Evolutionary conservation across 2,329 filamentous ascomycete genomes (phyloP).

Genomic region (Diaporthe eres): DNA sequence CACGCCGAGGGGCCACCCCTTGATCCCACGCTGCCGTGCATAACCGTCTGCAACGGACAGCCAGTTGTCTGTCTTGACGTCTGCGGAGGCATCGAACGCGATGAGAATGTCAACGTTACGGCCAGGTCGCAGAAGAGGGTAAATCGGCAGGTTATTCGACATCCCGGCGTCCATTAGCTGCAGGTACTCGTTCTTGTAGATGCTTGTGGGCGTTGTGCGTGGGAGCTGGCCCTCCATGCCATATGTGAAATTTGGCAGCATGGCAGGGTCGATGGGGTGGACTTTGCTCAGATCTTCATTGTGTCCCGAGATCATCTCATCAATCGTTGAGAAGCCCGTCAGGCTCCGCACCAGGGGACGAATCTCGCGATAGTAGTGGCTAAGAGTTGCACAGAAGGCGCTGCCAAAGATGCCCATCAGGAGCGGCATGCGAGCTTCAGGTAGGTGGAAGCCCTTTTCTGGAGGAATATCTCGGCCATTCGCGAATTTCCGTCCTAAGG

Average conservation of each 20-base stretch:
- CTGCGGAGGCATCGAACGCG: constrained; percentile 94
- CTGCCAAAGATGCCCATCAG: constrained; percentile 97
- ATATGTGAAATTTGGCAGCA: constrained; percentile 89
- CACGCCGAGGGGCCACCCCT: constrained; percentile 94
- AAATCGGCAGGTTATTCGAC: constrained; percentile 98
- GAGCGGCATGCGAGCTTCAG: constrained; percentile 86
- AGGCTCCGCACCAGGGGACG: constrained; percentile 84
- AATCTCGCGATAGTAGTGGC: constrained; percentile 96
- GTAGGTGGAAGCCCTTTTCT: constrained; percentile 78
- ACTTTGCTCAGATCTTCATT: constrained; percentile 91
- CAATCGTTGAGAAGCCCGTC: constrained; percentile 81
- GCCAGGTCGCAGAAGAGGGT: constrained; percentile 90
- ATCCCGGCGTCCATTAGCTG: constrained; percentile 97
- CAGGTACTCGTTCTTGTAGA: constrained; percentile 79
- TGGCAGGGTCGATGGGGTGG: constrained; percentile 93
- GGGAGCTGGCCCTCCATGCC: constrained; percentile 85
- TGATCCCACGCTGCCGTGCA: constrained; percentile 88
- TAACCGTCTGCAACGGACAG: constrained; percentile 95
- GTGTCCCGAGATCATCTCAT: constrained; percentile 85
- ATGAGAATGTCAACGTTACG: constrained; percentile 91
- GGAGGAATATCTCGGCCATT: constrained; percentile 76
- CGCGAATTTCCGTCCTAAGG: constrained; percentile 86
- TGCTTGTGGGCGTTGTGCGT: constrained; percentile 81
- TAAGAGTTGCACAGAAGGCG: constrained; percentile 95
- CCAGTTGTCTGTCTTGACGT: constrained; percentile 96